Evolutionary conservation across 352 stramenopile genomes (phyloP), one percentile per base, ranked within the genome.

Genomic region (Globisporangium solare): DNA sequence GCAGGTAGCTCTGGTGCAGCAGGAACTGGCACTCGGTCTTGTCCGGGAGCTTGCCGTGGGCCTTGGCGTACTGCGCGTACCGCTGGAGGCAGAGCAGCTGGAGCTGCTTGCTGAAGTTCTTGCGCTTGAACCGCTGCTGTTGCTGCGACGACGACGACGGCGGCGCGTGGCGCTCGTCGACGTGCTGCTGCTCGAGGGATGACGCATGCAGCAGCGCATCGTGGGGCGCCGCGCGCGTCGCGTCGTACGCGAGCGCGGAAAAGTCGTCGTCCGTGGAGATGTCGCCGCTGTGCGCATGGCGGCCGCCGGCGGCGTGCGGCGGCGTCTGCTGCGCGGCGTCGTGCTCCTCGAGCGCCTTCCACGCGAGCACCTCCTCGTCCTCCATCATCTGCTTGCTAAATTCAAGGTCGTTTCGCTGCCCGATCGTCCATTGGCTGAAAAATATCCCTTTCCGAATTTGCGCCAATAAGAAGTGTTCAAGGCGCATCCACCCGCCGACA

Each of bases 81-180:
- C 71, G 65, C 60, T 82, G 64, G 10, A 89, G 71, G 58, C 76
- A 74, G 21, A 83, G 48, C 37, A 88, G 62, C 57, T 89, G 79
- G 11, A 89, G 58, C 50, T 75, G 58, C 56, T 89, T 88, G 60
- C 75, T 88, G 48, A 88, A 77, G 68, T 86, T 88, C 51, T 81
- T 86, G 41, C 79, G 76, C 62, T 89, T 89, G 24, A 71, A 61
- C 10, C 74, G 58, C 50, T 67, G 60, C 0, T 63, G 56, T 17
- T 70, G 52, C 37, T 53, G 17, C 39, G 39, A n/a, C n/a, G n/a
- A n/a, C 12, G 2, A 1, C 12, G 39, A 43, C 39, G 39, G 18
- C 39, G 39, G 17, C 17, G 18, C 6, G 13, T 18, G 39, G 3
- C 17, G 58, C 31, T 47, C 46, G 12, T 70, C 57, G 7, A 42